Base-by-base conservation (phyloP, 805 yeast genomes). In the Cyberlindnera petersonii region DNA sequence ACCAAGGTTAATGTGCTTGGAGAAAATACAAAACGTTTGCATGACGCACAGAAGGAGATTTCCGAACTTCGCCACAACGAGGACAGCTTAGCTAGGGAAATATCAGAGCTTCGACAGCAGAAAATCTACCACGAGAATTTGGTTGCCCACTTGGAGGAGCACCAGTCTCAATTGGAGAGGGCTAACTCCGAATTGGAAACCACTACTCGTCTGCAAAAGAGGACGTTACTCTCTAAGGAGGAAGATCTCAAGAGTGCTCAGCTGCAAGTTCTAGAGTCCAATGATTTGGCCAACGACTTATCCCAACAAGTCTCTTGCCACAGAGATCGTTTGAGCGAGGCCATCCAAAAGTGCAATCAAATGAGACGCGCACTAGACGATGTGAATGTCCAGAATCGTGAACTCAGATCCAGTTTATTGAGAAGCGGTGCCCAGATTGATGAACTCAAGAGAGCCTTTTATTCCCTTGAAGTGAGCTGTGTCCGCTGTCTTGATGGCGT, bases 401-500 rank as follows among this genome's bases (percentile, higher is more conserved):
- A 37, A 21, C 39, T 42, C 20, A 24, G 42, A 14, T 31, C 32
- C 13, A 37, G 30, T 11, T 40, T 42, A 20, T 37, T 42, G 32
- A 33, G 31, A 29, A 19, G 33, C 14, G 46, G 46, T 5, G n/a
- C 37, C 1, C 39, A 42, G 24, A 33, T 38, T 23, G 46, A 37
- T 14, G 46, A 38, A 9, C 34, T 42, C 23, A 37, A 35, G 26
- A 33, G 42, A 4, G 26, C 40, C 2, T 37, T 42, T 35, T 40
- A 42, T 32, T 27, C 46, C 9, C 42, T 42, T 38, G 46, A 37
- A 24, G 42, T 42, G 8, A 35, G 40, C 20, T 42, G 46, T 27
- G 42, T 42, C n/a, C 35, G 42, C 9, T 42, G 42, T 19, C 46
- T 42, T 31, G 42, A 42, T 23, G 46, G 46, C 9, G 31, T 42